Evolutionary conservation across 2,329 filamentous ascomycete species (phyloP).

Genomic region (Aphanocladium album): DNA sequence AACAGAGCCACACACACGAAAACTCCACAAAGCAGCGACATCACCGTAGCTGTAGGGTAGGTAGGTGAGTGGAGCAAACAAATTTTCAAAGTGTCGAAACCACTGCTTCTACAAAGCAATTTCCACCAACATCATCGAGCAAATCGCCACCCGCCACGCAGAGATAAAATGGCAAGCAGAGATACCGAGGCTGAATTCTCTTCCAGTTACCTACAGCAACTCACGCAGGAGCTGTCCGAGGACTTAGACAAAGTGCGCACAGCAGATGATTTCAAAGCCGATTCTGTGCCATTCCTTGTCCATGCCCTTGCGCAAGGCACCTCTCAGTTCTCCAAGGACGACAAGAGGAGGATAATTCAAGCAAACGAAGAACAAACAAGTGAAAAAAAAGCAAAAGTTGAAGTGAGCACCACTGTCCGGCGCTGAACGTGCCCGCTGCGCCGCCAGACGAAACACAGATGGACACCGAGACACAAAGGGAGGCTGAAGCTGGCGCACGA

Average conservation of each 20-base stretch:
- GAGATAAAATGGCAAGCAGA: constrained; percentile 14
- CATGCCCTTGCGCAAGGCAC: constrained; percentile 64
- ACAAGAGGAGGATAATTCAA: constrained; percentile 28
- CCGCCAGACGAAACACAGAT: background rate
- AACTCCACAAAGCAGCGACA: no score
- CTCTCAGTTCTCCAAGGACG: constrained; percentile 47
- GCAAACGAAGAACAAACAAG: background rate
- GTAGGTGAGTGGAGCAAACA: no score
- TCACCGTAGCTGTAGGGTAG: no score
- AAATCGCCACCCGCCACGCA: background rate
- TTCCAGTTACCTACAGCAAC: constrained; percentile 63
- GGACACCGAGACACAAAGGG: background rate
- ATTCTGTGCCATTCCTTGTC: constrained; percentile 60
- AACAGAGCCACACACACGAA: no score
- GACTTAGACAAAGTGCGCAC: constrained; percentile 66
- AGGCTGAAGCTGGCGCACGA: background rate
- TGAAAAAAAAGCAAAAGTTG: background rate
- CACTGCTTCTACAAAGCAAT: no score
- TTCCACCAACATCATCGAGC: no score
- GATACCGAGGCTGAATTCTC: constrained; percentile 43
- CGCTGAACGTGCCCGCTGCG: background rate
- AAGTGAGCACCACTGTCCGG: background rate
- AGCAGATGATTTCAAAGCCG: constrained; percentile 65
- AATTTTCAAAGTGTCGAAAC: no score
- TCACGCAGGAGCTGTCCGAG: constrained; percentile 66